Base-by-base conservation (phyloP, 2,329 filamentous ascomycete species). In the Sclerotiophoma versabilis region DNA sequence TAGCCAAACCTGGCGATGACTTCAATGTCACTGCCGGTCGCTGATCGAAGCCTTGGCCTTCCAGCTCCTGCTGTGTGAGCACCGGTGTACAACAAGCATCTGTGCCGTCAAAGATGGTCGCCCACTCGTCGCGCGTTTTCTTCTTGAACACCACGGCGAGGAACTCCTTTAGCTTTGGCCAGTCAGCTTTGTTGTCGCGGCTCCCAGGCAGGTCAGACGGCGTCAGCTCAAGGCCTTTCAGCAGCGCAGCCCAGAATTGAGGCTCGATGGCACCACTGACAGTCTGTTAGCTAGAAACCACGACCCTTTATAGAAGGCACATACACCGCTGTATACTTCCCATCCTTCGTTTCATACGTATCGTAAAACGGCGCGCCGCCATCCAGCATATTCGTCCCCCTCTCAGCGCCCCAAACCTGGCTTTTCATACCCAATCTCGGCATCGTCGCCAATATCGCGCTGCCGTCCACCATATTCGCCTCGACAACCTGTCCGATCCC, bases 401-500 rank as follows among this genome's bases (percentile, higher is more conserved):
- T 80, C 22, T 84, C 81, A 3, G 74, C 73, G 63, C 79, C 72
- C 80, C 91, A 93, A 32, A 87, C 70, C 0, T 84, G 81, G 6
- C 80, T 87, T 70, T 88, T 87, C 57, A 82, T 80, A 23, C 81
- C 80, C 57, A 96, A 79, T 27, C 93, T 82, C 45, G 90, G 88
- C 77, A 93, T 93, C 0, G 87, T 89, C 1, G 88, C 87, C 22
- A 98, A 78, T 74, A 93, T 93, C 29, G 87, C 84, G 19, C 84
- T 85, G 8, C 93, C 93, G 77, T 98, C 93, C 11, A 97, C 93
- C 93, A 98, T 98, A 75, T 96, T 97, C 14, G 91, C 91, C 77
- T 97, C 92, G 8, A 98, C 92, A 11, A 97, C 88, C 76, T 97
- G 93, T 0, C 93, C 93, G 2, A 77, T 58, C 0, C 91, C 91